Evolutionary conservation across 768 basidiomycete species (phyloP).

Genomic region (Lactarius sanguifluus): DNA sequence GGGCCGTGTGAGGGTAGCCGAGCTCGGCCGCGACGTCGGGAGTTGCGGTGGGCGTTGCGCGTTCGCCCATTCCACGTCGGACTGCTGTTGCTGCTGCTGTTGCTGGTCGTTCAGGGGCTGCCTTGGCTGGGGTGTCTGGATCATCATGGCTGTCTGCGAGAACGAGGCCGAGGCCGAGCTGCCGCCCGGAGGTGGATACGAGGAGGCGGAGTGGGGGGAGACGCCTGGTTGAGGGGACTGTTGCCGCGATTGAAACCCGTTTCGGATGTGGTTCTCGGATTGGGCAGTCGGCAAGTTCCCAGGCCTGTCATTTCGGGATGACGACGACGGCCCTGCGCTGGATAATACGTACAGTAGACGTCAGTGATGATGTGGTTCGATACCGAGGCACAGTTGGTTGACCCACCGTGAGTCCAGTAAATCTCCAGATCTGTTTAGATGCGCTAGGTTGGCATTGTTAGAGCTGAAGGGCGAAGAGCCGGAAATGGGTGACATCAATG

Average conservation of each 20-base stretch:
- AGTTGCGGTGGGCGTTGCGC: conserved; percentile 23
- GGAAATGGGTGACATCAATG: conserved; percentile 38
- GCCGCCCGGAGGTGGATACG: conserved; percentile 26
- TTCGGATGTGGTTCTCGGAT: conserved; percentile 26
- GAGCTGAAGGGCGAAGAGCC: conserved; percentile 44
- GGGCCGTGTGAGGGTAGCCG: conserved; percentile 22
- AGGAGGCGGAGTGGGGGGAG: conserved; percentile 10
- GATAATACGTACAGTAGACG: background rate
- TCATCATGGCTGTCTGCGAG: conserved; percentile 45
- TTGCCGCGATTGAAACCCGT: conserved; percentile 27
- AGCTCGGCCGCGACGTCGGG: conserved; percentile 23
- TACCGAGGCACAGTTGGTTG: background rate
- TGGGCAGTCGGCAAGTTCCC: conserved; percentile 18
- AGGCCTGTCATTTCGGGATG: conserved; percentile 18
- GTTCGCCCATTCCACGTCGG: conserved; percentile 27
- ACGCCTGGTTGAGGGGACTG: conserved; percentile 26
- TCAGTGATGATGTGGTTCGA: conserved; percentile 3
- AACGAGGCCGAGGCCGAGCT: conserved; percentile 42
- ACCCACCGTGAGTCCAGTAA: conserved; percentile 26
- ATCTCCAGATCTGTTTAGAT: conserved; percentile 27
- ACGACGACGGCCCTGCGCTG: conserved; percentile 12
- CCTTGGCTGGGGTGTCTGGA: conserved; percentile 43
- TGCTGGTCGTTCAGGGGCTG: conserved; percentile 27
- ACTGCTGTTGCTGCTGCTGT: background rate
- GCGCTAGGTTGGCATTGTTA: conserved; percentile 28